Conservation (phyloP, 176 grass and related monocot genomes). For the Calamus simplicifolius region DNA sequence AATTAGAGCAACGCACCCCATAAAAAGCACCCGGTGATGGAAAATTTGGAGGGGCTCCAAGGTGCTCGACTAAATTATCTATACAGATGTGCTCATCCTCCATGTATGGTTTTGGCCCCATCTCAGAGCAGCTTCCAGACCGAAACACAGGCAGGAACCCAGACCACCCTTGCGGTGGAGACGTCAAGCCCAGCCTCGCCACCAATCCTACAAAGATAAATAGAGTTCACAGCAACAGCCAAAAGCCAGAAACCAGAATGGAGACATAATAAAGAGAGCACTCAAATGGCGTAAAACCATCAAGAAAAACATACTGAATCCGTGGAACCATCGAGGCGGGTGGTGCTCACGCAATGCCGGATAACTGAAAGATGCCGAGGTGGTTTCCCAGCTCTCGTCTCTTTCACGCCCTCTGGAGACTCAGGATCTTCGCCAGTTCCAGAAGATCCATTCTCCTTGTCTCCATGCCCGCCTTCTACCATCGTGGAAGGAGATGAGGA, state of each 20-base stretch:
- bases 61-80: conserved; percentile 65
- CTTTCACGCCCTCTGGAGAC: conserved; percentile 9
- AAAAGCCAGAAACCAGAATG: background rate
- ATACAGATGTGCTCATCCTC: conserved; percentile 89
- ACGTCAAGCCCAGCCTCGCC: conserved; percentile 54
- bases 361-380: conserved; percentile 60
- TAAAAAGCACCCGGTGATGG: conserved; percentile 83
- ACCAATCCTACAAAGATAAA: conserved; percentile 47
- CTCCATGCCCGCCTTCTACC: background rate
- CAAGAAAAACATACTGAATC: conserved; percentile 33
- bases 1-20: conserved; percentile 52
- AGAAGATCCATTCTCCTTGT: conserved; percentile 2
- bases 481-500: background rate
- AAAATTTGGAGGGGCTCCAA: conserved; percentile 27
- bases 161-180: conserved; percentile 38
- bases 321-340: conserved; percentile 44
- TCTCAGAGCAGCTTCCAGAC: conserved; percentile 71
- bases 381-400: conserved; percentile 41
- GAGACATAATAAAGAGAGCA: background rate
- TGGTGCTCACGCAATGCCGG: conserved; percentile 55
- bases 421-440: conserved; percentile 6
- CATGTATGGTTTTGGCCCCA: conserved; percentile 68
- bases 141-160: conserved; percentile 69
- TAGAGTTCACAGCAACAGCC: background rate
- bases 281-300: background rate